Conservation (phyloP, 139 green algal genomes). For the Haematococcus lacustris region DNA sequence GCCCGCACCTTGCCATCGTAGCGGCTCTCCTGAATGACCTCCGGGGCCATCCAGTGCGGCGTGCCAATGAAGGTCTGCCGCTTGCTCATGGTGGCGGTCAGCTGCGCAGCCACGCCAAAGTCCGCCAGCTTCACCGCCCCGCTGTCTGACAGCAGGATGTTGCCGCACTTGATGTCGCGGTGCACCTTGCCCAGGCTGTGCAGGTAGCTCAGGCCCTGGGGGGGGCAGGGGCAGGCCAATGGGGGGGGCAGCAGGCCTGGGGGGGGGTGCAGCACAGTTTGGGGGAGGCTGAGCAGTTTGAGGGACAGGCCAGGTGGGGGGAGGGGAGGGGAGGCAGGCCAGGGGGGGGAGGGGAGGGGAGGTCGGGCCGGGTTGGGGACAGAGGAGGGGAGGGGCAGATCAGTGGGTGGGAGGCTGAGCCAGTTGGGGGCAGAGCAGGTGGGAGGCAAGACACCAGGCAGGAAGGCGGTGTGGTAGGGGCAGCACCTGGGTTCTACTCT, state of each 20-base stretch:
- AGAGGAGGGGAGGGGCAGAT: no score
- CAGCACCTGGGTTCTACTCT: no score
- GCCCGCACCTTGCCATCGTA: conserved; percentile 87
- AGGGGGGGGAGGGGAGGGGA: background rate
- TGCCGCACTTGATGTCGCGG: conserved; percentile 94
- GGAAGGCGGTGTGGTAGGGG: no score
- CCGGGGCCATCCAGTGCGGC: conserved; percentile 93
- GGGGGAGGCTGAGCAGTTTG: background rate
- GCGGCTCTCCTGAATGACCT: conserved; percentile 83
- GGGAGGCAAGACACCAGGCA: no score
- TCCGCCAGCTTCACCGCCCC: conserved; percentile 75
- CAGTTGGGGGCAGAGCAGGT: no score
- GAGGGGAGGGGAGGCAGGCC: background rate
- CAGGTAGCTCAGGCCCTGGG: conserved; percentile 74
- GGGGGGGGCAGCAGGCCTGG: background rate
- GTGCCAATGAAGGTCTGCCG: conserved; percentile 95
- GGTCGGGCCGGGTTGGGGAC: background rate
- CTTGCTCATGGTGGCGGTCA: conserved; percentile 82
- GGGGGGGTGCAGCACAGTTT: background rate
- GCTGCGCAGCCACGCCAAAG: conserved; percentile 78
- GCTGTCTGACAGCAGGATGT: conserved; percentile 83
- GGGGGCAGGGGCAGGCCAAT: background rate
- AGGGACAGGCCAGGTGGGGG: background rate
- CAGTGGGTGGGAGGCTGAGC: no score
- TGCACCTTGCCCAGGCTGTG: conserved; percentile 83